These are phyloP conservation scores for Draba incana DNA, from an alignment of 345 rosid genomes.

Conservation along the genomic window DNA sequence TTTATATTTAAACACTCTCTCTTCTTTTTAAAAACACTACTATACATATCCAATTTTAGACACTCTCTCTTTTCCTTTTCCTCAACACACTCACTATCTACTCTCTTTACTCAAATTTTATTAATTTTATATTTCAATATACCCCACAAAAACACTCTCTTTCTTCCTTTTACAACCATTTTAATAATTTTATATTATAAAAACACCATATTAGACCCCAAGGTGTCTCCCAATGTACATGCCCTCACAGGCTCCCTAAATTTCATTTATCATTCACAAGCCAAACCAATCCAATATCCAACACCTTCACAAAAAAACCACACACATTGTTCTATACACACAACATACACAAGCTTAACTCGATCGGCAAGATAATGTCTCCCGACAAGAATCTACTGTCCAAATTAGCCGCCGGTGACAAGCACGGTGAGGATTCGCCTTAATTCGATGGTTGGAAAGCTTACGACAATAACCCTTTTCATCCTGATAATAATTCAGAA, in stretches of 20 bases:
- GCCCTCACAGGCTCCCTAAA: neutral
- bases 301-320: slow-evolving; percentile 13
- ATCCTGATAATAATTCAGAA: slow-evolving; percentile 51
- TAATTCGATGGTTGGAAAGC: slow-evolving; percentile 93
- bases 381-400: slow-evolving; percentile 47
- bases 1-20: too few species aligned
- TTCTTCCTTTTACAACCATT: too few species aligned
- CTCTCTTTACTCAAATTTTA: too few species aligned
- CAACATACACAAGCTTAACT: neutral
- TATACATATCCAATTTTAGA: too few species aligned
- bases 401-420: slow-evolving; percentile 51
- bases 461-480: slow-evolving; percentile 64
- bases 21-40: too few species aligned
- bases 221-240: too few species aligned
- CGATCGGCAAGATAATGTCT: slow-evolving; percentile 5
- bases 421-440: slow-evolving; percentile 76
- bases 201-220: too few species aligned
- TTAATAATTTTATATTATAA: too few species aligned
- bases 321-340: neutral
- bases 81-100: too few species aligned
- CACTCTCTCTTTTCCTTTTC: too few species aligned
- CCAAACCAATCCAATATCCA: slow-evolving; percentile 11
- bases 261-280: slow-evolving; percentile 11
- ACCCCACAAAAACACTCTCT: too few species aligned
- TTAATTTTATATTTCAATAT: too few species aligned